These are phyloP conservation scores for Pseudocercospora crystallina DNA, from an alignment of 2,329 filamentous ascomycete genomes.

Conservation along the genomic window DNA sequence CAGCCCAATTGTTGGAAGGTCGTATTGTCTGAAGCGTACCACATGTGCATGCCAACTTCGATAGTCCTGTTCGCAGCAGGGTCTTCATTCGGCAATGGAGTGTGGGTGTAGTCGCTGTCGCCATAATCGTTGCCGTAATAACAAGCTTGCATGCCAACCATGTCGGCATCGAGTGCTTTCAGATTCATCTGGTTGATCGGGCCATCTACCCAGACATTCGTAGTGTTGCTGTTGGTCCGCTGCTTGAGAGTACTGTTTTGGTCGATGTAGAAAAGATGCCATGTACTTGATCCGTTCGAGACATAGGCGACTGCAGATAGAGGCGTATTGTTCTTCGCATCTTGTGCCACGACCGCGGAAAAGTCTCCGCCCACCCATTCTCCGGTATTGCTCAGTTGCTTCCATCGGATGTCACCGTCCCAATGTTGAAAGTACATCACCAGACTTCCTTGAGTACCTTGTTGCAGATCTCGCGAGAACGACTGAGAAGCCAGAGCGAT, in stretches of 20 bases:
- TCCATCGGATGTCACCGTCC: conserved; percentile 43
- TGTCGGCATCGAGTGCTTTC: conserved; percentile 31
- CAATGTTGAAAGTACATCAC: conserved; percentile 49
- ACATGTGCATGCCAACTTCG: conserved; percentile 45
- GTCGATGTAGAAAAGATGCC: conserved; percentile 41
- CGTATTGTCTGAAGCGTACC: conserved; percentile 42
- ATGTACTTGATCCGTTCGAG: conserved; percentile 34
- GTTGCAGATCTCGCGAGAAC: conserved; percentile 32
- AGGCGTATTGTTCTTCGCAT: conserved; percentile 45
- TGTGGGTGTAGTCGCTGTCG: conserved; percentile 41
- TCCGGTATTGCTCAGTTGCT: conserved; percentile 38
- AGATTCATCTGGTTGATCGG: conserved; percentile 34
- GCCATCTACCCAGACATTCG: conserved; percentile 43
- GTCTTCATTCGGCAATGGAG: conserved; percentile 33
- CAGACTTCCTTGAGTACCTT: conserved; percentile 39
- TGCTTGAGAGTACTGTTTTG: conserved; percentile 41
- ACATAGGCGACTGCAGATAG: conserved; percentile 46
- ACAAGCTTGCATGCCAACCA: conserved; percentile 41
- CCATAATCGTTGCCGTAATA: conserved; percentile 41
- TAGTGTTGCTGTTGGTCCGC: conserved; percentile 39
- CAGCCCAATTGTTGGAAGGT: conserved; percentile 45
- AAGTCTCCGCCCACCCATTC: conserved; percentile 42
- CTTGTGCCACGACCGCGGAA: conserved; percentile 40
- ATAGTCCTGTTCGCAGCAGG: conserved; percentile 30
- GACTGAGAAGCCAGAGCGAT: conserved; percentile 47